phyloP scores from a whole-genome alignment of 2,329 filamentous ascomycete species.

The Dissoconium aciculare region DNA sequence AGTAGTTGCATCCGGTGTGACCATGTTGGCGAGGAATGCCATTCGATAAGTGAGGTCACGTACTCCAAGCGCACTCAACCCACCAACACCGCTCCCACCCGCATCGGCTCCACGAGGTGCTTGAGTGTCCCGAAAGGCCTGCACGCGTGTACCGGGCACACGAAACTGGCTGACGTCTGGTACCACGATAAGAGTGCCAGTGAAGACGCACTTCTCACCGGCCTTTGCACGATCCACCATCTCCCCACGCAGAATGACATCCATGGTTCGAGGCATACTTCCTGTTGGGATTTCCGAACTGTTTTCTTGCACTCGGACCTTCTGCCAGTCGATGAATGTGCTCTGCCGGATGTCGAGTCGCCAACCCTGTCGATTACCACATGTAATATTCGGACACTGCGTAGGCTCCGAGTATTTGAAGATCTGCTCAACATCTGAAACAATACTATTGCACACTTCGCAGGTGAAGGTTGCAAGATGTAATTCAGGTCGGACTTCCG shows the following conservation, averaged over 20 bases:
- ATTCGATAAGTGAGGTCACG: conserved; percentile 88
- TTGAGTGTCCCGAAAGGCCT: conserved; percentile 71
- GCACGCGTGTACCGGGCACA: conserved; percentile 69
- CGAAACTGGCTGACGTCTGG: conserved; percentile 92
- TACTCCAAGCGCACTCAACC: conserved; percentile 83
- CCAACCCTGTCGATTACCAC: conserved; percentile 86
- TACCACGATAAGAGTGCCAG: conserved; percentile 86
- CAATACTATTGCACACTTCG: conserved; percentile 67
- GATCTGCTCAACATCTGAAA: conserved; percentile 88
- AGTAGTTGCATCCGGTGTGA: conserved; percentile 72
- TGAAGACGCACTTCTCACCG: conserved; percentile 96
- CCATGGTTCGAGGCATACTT: conserved; percentile 96
- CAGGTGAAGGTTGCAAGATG: conserved; percentile 86
- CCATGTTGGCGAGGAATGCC: conserved; percentile 95
- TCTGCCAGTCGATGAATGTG: conserved; percentile 98
- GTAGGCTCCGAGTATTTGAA: conserved; percentile 96
- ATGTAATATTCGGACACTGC: conserved; percentile 78
- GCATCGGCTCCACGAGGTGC: conserved; percentile 54
- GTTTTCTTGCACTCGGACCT: conserved; percentile 95
- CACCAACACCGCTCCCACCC: conserved; percentile 70
- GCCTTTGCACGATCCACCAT: conserved; percentile 96
- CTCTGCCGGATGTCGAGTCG: conserved; percentile 91
- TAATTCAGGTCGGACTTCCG: conserved; percentile 87
- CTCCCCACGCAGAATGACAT: conserved; percentile 88
- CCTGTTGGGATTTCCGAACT: conserved; percentile 95